A percentile compares a stretch with the other conserved stretches of the same genome.
Evolutionary conservation across 345 rosid species (phyloP).

Genomic region (Salix exigua): DNA sequence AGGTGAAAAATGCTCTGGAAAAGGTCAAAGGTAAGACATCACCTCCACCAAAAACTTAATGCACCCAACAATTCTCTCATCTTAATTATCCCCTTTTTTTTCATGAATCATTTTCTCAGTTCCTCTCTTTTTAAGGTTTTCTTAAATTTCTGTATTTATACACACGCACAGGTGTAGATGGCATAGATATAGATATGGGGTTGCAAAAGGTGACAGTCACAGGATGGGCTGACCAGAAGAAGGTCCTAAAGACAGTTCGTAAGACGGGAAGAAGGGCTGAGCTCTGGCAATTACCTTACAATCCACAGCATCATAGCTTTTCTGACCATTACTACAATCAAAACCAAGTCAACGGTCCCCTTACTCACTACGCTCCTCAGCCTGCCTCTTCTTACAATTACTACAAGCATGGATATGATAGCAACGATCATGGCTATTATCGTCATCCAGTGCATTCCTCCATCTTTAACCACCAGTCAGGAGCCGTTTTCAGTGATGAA

Average conservation of each 20-base stretch:
- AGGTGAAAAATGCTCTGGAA: constrained; percentile 54
- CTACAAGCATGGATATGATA: constrained; percentile 79
- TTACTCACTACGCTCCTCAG: constrained; percentile 41
- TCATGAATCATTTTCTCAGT: background rate
- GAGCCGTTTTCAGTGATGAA: constrained; percentile 72
- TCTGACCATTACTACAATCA: constrained; percentile 39
- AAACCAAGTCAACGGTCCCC: constrained; percentile 60
- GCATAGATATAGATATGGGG: constrained; percentile 61
- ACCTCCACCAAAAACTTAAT: too few relatives aligned
- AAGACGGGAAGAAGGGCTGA: constrained; percentile 77
- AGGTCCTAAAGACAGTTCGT: constrained; percentile 63
- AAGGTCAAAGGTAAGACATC: constrained; percentile 54
- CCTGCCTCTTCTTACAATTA: constrained; percentile 78
- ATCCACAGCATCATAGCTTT: constrained; percentile 39
- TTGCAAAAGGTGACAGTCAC: constrained; percentile 77
- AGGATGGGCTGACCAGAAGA: constrained; percentile 79
- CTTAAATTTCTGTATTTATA: background rate
- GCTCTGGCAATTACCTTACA: constrained; percentile 79
- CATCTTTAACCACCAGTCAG: constrained; percentile 52
- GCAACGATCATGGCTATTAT: constrained; percentile 41
- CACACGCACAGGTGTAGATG: constrained; percentile 54
- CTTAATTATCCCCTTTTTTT: background rate
- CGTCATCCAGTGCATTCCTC: constrained; percentile 42
- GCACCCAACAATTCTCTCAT: too few relatives aligned
- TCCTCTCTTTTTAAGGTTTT: background rate